Evolutionary conservation across 768 basidiomycete species (phyloP), one percentile per base, ranked within the genome.

Genomic region (Mycena haematopus): DNA sequence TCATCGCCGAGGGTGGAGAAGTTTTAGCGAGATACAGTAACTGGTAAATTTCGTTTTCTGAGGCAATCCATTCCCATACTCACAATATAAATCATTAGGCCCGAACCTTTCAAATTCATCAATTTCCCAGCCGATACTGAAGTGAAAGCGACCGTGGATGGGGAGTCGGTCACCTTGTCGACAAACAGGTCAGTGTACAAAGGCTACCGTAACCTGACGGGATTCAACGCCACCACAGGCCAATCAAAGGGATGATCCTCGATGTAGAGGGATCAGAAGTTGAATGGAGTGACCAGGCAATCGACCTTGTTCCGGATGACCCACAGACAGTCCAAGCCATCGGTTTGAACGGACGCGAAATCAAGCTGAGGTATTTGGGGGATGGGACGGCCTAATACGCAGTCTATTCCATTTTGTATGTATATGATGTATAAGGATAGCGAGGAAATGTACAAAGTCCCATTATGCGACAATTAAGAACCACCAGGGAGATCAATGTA

Each of bases 101-200:
- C 95, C 14, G 93, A 96, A 74, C 95, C 95, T 19, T 97, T 90
- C 82, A 97, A 97, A 76, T 96, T 86, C 76, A 87, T 97, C 74
- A 77, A 84, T 56, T 96, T 95, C 81, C 93, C 94, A 35, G 69
- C 84, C 13, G 83, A 85, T 55, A 73, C 91, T 53, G 86, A 84
- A 14, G 81, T 97, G 56, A 76, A 79, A 57, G 81, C 88, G 65
- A 75, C 70, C 11, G 78, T 84, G 8, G 86, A 90, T 63, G 87
- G 87, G 19, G 86, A 88, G 72, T 81, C 80, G 40, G 79, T 92
- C 52, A 75, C 73, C 55, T 77, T 92, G 22, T 82, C 85, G 31
- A 74, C 84, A 38, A 72, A 79, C 67, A 83, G 83, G 67, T 96
- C 96, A 2, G 81, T 97, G 33, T 11, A 31, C 7, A 6, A 13